phyloP scores from a whole-genome alignment of 2,329 filamentous ascomycete genomes.

The Talaromyces pinophilus region DNA sequence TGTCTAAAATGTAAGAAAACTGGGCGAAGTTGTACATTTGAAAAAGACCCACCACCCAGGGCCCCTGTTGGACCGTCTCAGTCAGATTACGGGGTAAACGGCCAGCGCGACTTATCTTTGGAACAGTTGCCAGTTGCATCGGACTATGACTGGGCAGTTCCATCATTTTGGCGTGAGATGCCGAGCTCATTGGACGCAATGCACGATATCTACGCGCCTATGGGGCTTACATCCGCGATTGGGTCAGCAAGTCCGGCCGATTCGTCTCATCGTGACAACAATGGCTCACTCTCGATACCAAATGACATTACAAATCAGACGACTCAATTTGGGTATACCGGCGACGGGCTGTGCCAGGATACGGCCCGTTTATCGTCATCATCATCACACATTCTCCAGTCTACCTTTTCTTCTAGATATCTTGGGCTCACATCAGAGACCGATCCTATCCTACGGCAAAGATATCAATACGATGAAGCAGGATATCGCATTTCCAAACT shows the following conservation, averaged over 20 bases:
- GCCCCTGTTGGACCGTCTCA: not conserved
- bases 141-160: not conserved
- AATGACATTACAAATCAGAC: too few relatives aligned
- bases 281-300: too few relatives aligned
- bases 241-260: not conserved
- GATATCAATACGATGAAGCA: too few relatives aligned
- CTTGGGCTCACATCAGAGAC: too few relatives aligned
- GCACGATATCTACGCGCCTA: not conserved
- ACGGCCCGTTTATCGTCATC: too few relatives aligned
- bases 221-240: not conserved
- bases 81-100: not conserved
- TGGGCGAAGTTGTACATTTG: not conserved
- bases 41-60: constrained; percentile 1
- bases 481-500: too few relatives aligned
- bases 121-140: not conserved
- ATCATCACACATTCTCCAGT: too few relatives aligned
- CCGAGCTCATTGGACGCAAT: not conserved
- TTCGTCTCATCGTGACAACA: too few relatives aligned
- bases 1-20: not conserved
- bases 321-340: too few relatives aligned
- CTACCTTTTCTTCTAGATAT: too few relatives aligned
- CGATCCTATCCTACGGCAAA: too few relatives aligned
- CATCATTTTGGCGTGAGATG: not conserved
- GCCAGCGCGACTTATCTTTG: not conserved
- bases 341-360: too few relatives aligned